These are phyloP conservation scores for Pseudotsuga menziesii DNA, from an alignment of 75 land plant species.

Conservation along the genomic window DNA sequence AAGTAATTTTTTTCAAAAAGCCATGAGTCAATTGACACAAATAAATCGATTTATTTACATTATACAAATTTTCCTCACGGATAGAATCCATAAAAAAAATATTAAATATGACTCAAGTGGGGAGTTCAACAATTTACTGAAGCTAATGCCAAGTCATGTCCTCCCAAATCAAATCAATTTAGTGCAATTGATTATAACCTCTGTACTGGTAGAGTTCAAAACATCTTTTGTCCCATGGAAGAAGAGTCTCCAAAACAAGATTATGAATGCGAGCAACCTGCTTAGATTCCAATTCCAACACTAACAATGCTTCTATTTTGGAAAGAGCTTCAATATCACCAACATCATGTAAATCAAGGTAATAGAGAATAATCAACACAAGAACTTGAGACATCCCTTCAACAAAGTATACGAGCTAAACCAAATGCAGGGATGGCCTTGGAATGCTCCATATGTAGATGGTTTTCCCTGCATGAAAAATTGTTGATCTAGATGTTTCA, in stretches of 20 bases:
- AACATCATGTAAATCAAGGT: too few relatives aligned
- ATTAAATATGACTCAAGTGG: too few relatives aligned
- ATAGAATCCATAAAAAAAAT: too few relatives aligned
- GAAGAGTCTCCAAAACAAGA: conserved; percentile 18
- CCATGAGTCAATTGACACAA: too few relatives aligned
- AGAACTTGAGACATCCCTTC: conserved; percentile 37
- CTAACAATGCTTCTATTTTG: conserved; percentile 28
- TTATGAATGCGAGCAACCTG: conserved; percentile 24
- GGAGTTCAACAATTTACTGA: too few relatives aligned
- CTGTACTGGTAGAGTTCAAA: conserved; percentile 46
- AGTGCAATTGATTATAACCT: not conserved
- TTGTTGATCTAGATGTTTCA: conserved; percentile 13
- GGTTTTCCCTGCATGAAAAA: conserved; percentile 63
- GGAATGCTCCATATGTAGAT: conserved; percentile 48
- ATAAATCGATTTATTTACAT: too few relatives aligned
- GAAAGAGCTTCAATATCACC: too few relatives aligned
- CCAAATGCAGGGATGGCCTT: conserved; percentile 44
- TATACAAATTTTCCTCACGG: too few relatives aligned
- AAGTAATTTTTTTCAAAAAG: too few relatives aligned
- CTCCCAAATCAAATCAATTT: too few relatives aligned
- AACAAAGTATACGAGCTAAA: conserved; percentile 43
- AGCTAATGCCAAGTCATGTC: too few relatives aligned
- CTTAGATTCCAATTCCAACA: conserved; percentile 47
- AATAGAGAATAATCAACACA: conserved; percentile 44
- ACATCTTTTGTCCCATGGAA: conserved; percentile 36